Percentiles rank a stretch among this genome's conserved stretches.
Conservation (phyloP, 2,329 filamentous ascomycete species). For the Botrytis medusae region DNA sequence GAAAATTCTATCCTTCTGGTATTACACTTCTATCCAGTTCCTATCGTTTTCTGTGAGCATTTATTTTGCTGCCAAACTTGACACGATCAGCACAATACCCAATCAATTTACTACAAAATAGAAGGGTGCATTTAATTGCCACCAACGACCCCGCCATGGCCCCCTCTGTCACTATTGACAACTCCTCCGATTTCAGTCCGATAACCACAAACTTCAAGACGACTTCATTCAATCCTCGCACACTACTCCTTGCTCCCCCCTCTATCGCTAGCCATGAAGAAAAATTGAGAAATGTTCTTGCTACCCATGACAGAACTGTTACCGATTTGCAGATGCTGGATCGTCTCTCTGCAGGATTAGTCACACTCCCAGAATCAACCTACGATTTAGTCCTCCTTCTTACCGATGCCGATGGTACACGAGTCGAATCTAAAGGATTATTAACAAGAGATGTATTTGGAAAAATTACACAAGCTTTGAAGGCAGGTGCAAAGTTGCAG, state of each 20-base stretch:
- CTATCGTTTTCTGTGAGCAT: neutral
- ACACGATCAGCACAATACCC: neutral
- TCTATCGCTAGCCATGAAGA: constrained; percentile 85
- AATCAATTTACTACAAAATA: neutral
- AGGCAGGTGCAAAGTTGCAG: constrained; percentile 64
- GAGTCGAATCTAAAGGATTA: constrained; percentile 60
- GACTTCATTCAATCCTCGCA: constrained; percentile 48
- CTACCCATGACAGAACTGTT: constrained; percentile 68
- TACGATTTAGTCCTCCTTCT: constrained; percentile 87
- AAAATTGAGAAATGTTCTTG: constrained; percentile 68
- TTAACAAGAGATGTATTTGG: constrained; percentile 68
- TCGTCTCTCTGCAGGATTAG: constrained; percentile 78
- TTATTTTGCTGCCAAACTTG: neutral
- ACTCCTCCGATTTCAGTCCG: constrained; percentile 37
- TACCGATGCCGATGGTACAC: constrained; percentile 69
- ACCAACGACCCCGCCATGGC: constrained; percentile 31
- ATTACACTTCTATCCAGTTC: neutral
- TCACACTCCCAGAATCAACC: constrained; percentile 69
- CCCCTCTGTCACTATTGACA: constrained; percentile 38
- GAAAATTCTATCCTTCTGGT: neutral
- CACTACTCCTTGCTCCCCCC: constrained; percentile 84
- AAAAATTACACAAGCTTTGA: constrained; percentile 68
- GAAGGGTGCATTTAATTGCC: neutral
- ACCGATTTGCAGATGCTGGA: constrained; percentile 98
- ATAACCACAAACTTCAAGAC: constrained; percentile 27